phyloP scores from a whole-genome alignment of 177 flowering plant genomes.

The Tripterygium wilfordii region DNA sequence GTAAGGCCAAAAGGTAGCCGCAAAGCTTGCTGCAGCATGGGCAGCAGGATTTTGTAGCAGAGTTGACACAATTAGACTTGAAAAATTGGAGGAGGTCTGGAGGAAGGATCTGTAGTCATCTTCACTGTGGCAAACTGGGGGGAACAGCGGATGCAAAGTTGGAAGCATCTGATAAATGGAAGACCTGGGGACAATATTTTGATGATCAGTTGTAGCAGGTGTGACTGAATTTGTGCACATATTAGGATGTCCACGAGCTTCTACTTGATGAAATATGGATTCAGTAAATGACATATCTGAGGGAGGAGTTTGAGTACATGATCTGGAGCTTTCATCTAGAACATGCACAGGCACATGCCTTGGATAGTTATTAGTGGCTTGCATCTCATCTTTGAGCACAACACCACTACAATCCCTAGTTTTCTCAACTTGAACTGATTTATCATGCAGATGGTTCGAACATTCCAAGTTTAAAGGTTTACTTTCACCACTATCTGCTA shows the following conservation, averaged over 20 bases:
- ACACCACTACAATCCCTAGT: conserved; percentile 15
- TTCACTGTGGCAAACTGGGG: conserved; percentile 31
- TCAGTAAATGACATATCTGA: conserved; percentile 28
- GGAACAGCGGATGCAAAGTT: conserved; percentile 39
- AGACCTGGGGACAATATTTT: conserved; percentile 26
- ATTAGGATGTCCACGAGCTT: conserved; percentile 24
- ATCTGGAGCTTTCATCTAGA: conserved; percentile 42
- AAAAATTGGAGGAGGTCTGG: conserved; percentile 53
- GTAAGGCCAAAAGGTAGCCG: conserved; percentile 67
- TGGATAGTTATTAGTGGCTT: conserved; percentile 42
- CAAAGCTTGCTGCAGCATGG: conserved; percentile 82
- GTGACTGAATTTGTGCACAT: conserved; percentile 26
- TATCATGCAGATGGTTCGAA: conserved; percentile 16
- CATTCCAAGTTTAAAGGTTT: conserved; percentile 18
- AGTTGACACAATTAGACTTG: conserved; percentile 62
- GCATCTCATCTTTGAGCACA: conserved; percentile 26
- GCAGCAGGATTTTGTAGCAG: conserved; percentile 83
- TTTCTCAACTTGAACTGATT: conserved; percentile 18
- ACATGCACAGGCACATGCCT: conserved; percentile 66
- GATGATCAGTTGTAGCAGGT: conserved; percentile 34
- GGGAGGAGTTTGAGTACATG: conserved; percentile 22
- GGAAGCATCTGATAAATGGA: conserved; percentile 37
- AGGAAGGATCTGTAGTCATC: conserved; percentile 44
- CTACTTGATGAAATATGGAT: conserved; percentile 29
- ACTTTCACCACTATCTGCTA: conserved; percentile 22